phyloP scores from a whole-genome alignment of 345 rosid species.

The Heritiera fomes region DNA sequence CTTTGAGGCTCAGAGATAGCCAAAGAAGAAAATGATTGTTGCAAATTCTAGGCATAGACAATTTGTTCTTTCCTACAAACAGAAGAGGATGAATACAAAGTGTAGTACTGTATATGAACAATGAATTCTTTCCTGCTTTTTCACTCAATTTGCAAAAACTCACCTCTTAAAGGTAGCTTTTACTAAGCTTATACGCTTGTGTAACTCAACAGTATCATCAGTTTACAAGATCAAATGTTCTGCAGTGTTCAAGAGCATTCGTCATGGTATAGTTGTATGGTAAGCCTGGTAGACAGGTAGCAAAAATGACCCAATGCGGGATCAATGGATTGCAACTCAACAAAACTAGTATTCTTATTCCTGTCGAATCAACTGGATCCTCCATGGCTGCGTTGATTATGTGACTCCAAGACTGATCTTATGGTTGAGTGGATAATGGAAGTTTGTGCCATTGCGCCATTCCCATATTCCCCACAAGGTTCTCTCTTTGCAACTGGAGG shows the following conservation, averaged over 20 bases:
- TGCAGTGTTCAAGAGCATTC: background rate
- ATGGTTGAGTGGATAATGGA: slow-evolving; percentile 77
- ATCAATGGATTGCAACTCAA: background rate
- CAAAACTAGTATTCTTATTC: background rate
- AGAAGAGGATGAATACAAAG: too few relatives aligned
- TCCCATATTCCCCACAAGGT: slow-evolving; percentile 86
- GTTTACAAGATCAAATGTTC: background rate
- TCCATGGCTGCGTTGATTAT: slow-evolving; percentile 35
- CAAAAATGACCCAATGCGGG: background rate
- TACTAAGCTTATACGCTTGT: background rate
- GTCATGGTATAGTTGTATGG: background rate
- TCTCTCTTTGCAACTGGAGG: slow-evolving; percentile 78
- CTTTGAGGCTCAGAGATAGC: background rate
- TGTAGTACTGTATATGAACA: too few relatives aligned
- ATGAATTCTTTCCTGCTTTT: background rate
- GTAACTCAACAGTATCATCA: background rate
- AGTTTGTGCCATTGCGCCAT: slow-evolving; percentile 94
- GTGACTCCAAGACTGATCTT: slow-evolving; percentile 69
- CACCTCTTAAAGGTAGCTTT: background rate
- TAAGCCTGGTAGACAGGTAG: background rate
- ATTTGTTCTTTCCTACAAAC: too few relatives aligned
- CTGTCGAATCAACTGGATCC: slow-evolving; percentile 5
- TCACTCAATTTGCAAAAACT: background rate
- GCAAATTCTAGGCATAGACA: too few relatives aligned
- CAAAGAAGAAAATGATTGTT: background rate